These are phyloP conservation scores for Kurtzmaniella cleridarum DNA, from an alignment of 805 yeast species.

Conservation along the genomic window DNA sequence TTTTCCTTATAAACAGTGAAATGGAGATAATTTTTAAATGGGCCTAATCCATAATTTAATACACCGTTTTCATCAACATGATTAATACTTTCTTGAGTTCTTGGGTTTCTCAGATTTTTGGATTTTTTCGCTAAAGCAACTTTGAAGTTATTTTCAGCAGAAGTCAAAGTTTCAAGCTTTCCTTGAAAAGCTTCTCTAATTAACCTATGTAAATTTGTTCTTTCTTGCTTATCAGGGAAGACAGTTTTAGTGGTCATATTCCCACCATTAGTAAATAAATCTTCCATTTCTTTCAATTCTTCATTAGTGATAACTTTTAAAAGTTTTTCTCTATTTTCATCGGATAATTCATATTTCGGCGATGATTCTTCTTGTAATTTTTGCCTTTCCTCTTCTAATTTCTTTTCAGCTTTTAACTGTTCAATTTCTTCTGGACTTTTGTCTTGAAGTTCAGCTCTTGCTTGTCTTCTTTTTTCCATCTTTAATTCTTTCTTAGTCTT, in stretches of 20 bases:
- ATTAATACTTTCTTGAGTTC: conserved; percentile 33
- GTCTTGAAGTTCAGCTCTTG: conserved; percentile 26
- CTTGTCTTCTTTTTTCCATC: conserved; percentile 37
- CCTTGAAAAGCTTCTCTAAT: conserved; percentile 69
- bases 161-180: conserved; percentile 74
- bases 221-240: conserved; percentile 61
- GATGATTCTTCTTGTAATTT: conserved; percentile 15
- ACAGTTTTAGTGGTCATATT: conserved; percentile 52
- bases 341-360: conserved; percentile 38
- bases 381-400: conserved; percentile 12
- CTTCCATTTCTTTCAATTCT: conserved; percentile 52
- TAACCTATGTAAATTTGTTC: conserved; percentile 76
- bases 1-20: conserved; percentile 88
- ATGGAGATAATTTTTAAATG: conserved; percentile 61
- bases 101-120: conserved; percentile 28
- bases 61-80: conserved; percentile 46
- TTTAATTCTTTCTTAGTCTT: conserved; percentile 44
- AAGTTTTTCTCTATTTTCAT: conserved; percentile 44
- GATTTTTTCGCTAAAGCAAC: conserved; percentile 48
- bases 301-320: conserved; percentile 53
- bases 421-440: conserved; percentile 30
- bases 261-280: conserved; percentile 48
- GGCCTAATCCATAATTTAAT: conserved; percentile 70
- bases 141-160: conserved; percentile 58
- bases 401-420: conserved; percentile 19